Evolutionary conservation across 345 rosid genomes (phyloP).

Genomic region (Gossypium thurberi): DNA sequence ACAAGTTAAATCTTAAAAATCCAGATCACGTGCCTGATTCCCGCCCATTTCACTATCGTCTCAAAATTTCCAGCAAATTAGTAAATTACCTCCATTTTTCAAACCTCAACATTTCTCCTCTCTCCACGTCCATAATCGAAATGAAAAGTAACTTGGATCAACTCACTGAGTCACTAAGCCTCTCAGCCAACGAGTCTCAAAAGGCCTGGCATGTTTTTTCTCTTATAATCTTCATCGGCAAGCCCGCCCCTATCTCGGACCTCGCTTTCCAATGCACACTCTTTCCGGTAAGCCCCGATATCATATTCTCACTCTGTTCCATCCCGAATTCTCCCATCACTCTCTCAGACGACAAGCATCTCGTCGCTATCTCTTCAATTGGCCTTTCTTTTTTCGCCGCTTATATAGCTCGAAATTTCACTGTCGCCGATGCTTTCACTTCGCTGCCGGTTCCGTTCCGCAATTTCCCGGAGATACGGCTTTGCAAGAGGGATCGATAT

Average conservation of each 20-base stretch:
- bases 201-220: slow-evolving; percentile 56
- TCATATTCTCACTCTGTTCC: slow-evolving; percentile 35
- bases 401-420: slow-evolving; percentile 22
- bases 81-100: not conserved
- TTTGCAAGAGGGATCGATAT: slow-evolving; percentile 32
- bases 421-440: slow-evolving; percentile 1
- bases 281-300: slow-evolving; percentile 34
- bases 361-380: slow-evolving; percentile 30
- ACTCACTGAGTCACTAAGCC: slow-evolving; percentile 10
- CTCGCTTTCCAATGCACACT: slow-evolving; percentile 36
- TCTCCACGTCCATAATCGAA: slow-evolving; percentile 1
- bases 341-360: slow-evolving; percentile 12
- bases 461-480: slow-evolving; percentile 6
- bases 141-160: slow-evolving; percentile 26
- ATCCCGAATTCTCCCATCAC: slow-evolving; percentile 44
- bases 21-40: slow-evolving; percentile 5
- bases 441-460: not conserved
- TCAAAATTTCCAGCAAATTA: not conserved
- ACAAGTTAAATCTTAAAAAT: slow-evolving; percentile 23
- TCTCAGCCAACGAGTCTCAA: slow-evolving; percentile 18
- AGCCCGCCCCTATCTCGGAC: slow-evolving; percentile 29
- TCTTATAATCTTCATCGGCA: slow-evolving; percentile 43
- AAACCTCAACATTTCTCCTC: slow-evolving; percentile 11
- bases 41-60: slow-evolving; percentile 14
- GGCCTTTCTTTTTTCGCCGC: slow-evolving; percentile 22